Percentiles rank a stretch among this genome's conserved stretches.
Conservation (phyloP, 148 eudicot genomes). For the Silene latifolia region DNA sequence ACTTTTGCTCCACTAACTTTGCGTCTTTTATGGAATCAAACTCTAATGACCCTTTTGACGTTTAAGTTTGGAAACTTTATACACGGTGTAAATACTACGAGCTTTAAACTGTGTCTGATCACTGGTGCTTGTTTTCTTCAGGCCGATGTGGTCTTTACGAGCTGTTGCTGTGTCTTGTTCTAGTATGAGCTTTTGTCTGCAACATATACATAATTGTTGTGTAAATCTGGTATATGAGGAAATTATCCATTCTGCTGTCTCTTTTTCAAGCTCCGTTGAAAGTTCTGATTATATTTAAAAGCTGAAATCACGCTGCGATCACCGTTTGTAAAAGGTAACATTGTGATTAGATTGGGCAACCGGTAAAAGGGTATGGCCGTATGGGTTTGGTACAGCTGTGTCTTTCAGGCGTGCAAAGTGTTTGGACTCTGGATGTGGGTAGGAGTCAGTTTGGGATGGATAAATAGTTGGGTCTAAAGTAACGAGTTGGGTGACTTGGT, state of each 20-base stretch:
- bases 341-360: not conserved
- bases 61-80: not conserved
- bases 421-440: too few species aligned
- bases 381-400: too few species aligned
- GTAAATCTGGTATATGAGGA: slow-evolving; percentile 4
- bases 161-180: not conserved
- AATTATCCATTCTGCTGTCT: not conserved
- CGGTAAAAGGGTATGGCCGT: too few species aligned
- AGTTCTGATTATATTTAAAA: too few species aligned
- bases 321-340: not conserved
- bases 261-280: not conserved
- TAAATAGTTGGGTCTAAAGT: too few species aligned
- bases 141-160: not conserved
- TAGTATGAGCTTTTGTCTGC: slow-evolving; percentile 11
- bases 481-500: too few species aligned
- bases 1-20: slow-evolving; percentile 15
- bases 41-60: not conserved
- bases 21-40: not conserved
- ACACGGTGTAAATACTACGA: slow-evolving; percentile 5
- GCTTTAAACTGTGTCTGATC: not conserved
- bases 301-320: too few species aligned
- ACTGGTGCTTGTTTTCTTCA: not conserved
- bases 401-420: too few species aligned
- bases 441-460: too few species aligned
- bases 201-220: not conserved